Conservation (phyloP, 1,284 basidiomycete genomes). For the Lignosus rhinocerotis region DNA sequence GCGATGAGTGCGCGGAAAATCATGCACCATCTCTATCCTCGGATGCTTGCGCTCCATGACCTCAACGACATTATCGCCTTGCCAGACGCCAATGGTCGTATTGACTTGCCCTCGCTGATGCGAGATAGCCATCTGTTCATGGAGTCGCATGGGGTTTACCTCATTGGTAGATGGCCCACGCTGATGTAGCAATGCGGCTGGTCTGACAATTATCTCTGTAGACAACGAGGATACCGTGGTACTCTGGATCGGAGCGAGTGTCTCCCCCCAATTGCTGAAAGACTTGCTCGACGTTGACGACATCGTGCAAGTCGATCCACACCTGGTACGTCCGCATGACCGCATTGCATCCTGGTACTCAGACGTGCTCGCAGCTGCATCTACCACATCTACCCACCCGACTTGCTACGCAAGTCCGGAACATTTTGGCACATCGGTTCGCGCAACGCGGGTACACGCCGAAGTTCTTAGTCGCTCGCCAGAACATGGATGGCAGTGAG, state of each 20-base stretch:
- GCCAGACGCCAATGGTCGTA: conserved; percentile 60
- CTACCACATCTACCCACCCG: conserved; percentile 78
- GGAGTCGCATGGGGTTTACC: conserved; percentile 89
- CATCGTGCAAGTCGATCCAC: conserved; percentile 70
- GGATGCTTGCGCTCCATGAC: conserved; percentile 88
- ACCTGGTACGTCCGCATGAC: conserved; percentile 56
- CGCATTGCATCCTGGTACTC: neutral
- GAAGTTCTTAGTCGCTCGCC: conserved; percentile 83
- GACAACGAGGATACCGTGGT: conserved; percentile 93
- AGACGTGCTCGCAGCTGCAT: conserved; percentile 46
- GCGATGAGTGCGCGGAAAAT: conserved; percentile 69
- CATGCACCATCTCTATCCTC: conserved; percentile 87
- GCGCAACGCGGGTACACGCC: conserved; percentile 59
- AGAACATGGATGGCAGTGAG: conserved; percentile 92
- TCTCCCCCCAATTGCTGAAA: conserved; percentile 78
- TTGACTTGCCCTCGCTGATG: conserved; percentile 81
- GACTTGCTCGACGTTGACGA: conserved; percentile 90
- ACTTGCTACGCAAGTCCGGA: conserved; percentile 84
- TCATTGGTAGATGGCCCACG: conserved; percentile 63
- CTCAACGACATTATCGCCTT: conserved; percentile 75
- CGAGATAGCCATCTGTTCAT: conserved; percentile 86
- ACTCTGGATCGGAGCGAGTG: conserved; percentile 88
- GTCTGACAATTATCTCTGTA: conserved; percentile 32
- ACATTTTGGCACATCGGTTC: conserved; percentile 77
- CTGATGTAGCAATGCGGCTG: neutral